Conservation (phyloP, 192 early-diverging fungal species). For the Entrophospora sp. region DNA sequence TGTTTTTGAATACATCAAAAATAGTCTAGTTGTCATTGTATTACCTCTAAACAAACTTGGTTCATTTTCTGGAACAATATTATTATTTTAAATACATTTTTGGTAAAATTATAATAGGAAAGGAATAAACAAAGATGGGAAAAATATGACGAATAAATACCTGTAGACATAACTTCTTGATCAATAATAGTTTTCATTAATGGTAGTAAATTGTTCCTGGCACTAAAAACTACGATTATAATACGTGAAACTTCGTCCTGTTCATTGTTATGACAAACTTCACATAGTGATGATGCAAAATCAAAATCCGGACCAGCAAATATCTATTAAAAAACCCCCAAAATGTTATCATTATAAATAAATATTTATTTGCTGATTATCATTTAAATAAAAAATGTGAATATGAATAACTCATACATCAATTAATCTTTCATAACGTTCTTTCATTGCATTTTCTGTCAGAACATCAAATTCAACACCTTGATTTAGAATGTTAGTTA, state of each 20-base stretch:
- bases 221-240: slow-evolving; percentile 74
- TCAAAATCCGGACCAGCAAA: slow-evolving; percentile 65
- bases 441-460: slow-evolving; percentile 62
- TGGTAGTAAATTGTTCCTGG: slow-evolving; percentile 55
- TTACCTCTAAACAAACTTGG: slow-evolving; percentile 88
- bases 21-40: slow-evolving; percentile 84
- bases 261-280: slow-evolving; percentile 77
- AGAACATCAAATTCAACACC: slow-evolving; percentile 82
- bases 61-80: slow-evolving; percentile 30
- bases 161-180: slow-evolving; percentile 78
- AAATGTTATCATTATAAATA: not conserved
- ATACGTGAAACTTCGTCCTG: slow-evolving; percentile 80
- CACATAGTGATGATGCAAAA: slow-evolving; percentile 71
- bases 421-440: slow-evolving; percentile 72
- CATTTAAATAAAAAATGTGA: not conserved
- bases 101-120: no score
- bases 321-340: slow-evolving; percentile 22
- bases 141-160: no score
- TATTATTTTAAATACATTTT: not conserved
- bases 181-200: slow-evolving; percentile 76
- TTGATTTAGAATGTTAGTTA: slow-evolving; percentile 83
- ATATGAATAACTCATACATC: slow-evolving; percentile 39
- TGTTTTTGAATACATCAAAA: slow-evolving; percentile 71
- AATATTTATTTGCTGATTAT: not conserved
- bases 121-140: no score